Percentiles rank a stretch among this genome's conserved stretches.
These are phyloP conservation scores for Fusarium nisikadoi DNA, from an alignment of 2,329 filamentous ascomycete genomes.

Conservation along the genomic window DNA sequence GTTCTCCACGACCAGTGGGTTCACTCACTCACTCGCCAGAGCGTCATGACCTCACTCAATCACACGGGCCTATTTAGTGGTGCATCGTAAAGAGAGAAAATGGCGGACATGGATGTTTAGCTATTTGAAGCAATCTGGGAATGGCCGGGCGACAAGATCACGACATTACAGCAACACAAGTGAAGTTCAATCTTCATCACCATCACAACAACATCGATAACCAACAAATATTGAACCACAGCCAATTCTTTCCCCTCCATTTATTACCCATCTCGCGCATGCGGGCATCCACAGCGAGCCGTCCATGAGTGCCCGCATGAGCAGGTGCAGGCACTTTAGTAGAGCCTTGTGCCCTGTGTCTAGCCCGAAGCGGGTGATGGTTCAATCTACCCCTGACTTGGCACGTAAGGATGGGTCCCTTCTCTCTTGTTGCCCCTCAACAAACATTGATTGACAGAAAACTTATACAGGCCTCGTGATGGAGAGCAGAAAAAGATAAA, in stretches of 20 bases:
- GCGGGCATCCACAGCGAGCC: conserved; percentile 32
- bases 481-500: background rate
- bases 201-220: background rate
- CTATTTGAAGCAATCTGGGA: background rate
- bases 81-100: background rate
- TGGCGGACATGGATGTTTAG: background rate
- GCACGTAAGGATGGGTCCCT: conserved; percentile 23
- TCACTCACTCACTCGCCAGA: conserved; percentile 18
- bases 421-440: conserved; percentile 20
- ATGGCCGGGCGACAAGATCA: background rate
- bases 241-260: conserved; percentile 23
- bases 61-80: conserved; percentile 2
- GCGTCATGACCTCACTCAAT: conserved; percentile 35
- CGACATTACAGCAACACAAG: background rate
- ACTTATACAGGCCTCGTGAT: background rate
- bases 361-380: conserved; percentile 28
- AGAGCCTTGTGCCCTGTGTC: conserved; percentile 26
- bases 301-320: conserved; percentile 34
- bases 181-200: background rate
- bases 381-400: conserved; percentile 41
- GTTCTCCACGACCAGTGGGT: conserved; percentile 17
- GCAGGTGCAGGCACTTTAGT: conserved; percentile 44
- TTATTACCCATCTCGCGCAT: conserved; percentile 12
- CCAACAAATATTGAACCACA: background rate
- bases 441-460: conserved; percentile 13